Base-by-base conservation (phyloP, 441 rosid genomes). In the Codiaeum variegatum region DNA sequence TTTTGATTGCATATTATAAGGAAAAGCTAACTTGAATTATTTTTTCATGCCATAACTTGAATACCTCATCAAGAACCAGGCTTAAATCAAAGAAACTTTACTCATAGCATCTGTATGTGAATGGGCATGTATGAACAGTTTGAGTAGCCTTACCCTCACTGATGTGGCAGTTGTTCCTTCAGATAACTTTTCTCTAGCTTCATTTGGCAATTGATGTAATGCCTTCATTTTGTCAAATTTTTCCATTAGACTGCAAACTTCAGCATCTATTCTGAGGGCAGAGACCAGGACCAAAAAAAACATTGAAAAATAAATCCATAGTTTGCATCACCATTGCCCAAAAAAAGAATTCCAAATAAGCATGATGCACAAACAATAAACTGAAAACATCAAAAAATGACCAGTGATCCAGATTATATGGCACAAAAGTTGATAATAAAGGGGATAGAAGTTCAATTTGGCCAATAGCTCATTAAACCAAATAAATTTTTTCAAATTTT, bases 261-360 rank as follows among this genome's bases (percentile, higher is more conserved):
- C 97, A 85, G 83, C 88, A 83, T 92, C 98, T 91, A 91, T 88
- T 90, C 98, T 94, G 99, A 86, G 84, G 76, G 82, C 83, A 81
- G 77, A 71, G 78, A 76, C 66, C 75, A 78, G 70, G 62, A 69
- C 73, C 74, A 47, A 78, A 55, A 84, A 77, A n/a, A 71, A 19
- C 4, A 60, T 19, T 49, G 31, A 61, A 62, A 15, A 21, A 40
- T 10, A 63, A 38, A 38, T 63, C 5, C 29, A 21, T 23, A 31
- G 32, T 32, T 51, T 47, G n/a, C 16, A 18, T 42, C 28, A 49
- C 31, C 58, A 29, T 51, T 32, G 5, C 23, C 0, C 10, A 66
- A 29, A 28, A 47, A 36, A 36, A 38, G 0, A 49, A 5, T 2
- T 46, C 38, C 64, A 56, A 26, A 24, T 26, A 66, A 26, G 21